These are phyloP conservation scores for Lathyrus oleraceus DNA, from an alignment of 306 rosid genomes.

Conservation along the genomic window DNA sequence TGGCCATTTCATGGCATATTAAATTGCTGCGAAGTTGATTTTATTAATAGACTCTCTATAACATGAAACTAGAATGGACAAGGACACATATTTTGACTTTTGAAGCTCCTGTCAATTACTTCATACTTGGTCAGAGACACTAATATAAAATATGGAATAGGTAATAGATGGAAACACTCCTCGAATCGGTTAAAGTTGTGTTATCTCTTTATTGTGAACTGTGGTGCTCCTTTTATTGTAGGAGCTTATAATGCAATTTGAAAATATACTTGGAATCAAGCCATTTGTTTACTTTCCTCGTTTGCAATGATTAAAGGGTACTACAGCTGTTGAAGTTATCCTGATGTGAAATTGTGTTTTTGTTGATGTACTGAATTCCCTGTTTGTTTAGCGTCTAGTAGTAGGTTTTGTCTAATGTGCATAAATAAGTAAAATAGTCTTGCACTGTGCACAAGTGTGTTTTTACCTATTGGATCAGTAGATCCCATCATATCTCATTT, in stretches of 20 bases:
- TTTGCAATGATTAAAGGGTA: constrained; percentile 17
- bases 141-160: constrained; percentile 20
- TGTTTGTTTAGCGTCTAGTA: constrained; percentile 17
- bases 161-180: background rate
- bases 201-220: background rate
- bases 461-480: no score
- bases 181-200: background rate
- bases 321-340: constrained; percentile 13
- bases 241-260: constrained; percentile 19
- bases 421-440: no score
- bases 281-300: constrained; percentile 18
- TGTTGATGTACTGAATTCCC: constrained; percentile 1
- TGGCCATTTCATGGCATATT: constrained; percentile 6
- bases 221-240: constrained; percentile 7
- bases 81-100: background rate
- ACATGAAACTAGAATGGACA: constrained; percentile 4
- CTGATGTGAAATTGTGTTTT: constrained; percentile 10
- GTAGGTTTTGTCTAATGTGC: background rate
- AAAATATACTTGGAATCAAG: background rate
- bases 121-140: constrained; percentile 5
- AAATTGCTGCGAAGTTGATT: constrained; percentile 3
- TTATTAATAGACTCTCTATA: background rate
- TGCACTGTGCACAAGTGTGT: no score
- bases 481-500: no score
- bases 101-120: background rate